These are phyloP conservation scores for Apiotrichum porosum DNA, from an alignment of 1,284 basidiomycete genomes.

Conservation along the genomic window DNA sequence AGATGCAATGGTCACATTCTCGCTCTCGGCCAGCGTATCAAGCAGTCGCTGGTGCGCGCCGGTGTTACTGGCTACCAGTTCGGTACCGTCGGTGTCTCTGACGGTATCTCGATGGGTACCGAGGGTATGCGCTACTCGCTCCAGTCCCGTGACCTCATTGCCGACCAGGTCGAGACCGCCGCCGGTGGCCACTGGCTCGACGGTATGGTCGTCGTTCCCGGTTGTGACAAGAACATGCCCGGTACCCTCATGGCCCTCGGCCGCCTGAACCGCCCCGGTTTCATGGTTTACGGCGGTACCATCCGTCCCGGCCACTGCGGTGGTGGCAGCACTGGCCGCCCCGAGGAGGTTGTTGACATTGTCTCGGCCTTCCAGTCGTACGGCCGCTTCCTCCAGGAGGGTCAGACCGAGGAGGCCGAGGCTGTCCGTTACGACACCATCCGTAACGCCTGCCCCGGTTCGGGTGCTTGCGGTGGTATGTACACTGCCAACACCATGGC, in stretches of 20 bases:
- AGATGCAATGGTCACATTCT: conserved; percentile 91
- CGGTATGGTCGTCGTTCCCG: conserved; percentile 92
- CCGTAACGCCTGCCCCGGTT: conserved; percentile 86
- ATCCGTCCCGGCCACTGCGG: conserved; percentile 86
- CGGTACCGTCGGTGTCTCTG: conserved; percentile 93
- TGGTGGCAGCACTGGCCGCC: conserved; percentile 40
- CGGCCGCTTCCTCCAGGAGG: conserved; percentile 85
- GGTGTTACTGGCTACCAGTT: conserved; percentile 93
- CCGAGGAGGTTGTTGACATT: conserved; percentile 68
- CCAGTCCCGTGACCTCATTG: conserved; percentile 93
- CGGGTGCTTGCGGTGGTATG: conserved; percentile 88
- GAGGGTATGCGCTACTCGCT: conserved; percentile 89
- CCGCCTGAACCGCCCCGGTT: conserved; percentile 83
- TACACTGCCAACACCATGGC: conserved; percentile 98
- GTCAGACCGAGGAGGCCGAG: conserved; percentile 77
- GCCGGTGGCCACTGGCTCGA: conserved; percentile 99
- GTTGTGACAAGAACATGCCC: conserved; percentile 98
- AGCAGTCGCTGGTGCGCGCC: conserved; percentile 67
- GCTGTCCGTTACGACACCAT: conserved; percentile 73
- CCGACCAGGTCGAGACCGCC: conserved; percentile 91
- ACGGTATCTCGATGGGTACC: conserved; percentile 97
- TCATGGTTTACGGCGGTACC: conserved; percentile 96
- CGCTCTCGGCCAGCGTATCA: conserved; percentile 79
- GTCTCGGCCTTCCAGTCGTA: conserved; percentile 94
- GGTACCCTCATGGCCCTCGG: conserved; percentile 90